Evolutionary conservation across 2,329 filamentous ascomycete genomes (phyloP), one percentile per base, ranked within the genome.

Genomic region (Botrytis deweyae): DNA sequence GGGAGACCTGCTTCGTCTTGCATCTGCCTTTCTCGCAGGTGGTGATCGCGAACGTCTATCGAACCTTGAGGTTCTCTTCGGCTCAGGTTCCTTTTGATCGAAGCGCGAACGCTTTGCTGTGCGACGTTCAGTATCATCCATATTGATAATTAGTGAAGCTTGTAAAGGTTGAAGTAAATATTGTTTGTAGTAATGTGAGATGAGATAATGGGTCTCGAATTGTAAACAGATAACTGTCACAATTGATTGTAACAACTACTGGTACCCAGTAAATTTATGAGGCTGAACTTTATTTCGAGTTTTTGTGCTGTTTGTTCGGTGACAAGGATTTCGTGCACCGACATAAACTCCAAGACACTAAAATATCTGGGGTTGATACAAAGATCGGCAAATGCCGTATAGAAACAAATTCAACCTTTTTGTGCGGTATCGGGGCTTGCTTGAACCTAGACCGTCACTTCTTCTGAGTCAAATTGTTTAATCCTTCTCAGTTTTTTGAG

Each of bases 31-130:
- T 80, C 89, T 88, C 40, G 87, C 83, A 74, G 84, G 83, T 36
- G 94, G 94, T 46, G 94, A 97, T 77, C 94, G 92, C 74, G 96
- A 98, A 79, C 96, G 92, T 79, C 95, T 90, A 84, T 98, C 95
- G 83, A 97, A 98, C 81, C 95, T 90, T 68, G 94, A 97, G 62
- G 88, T 81, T 78, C 90, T 88, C 80, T 91, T 91, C 73, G 92
- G 90, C 80, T 96, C 93, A 9, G 93, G 90, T 82, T 95, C 93
- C 65, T 91, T 96, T 83, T 97, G 93, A 82, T 98, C 95, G 84
- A 98, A 98, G 83, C 95, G 94, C 81, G 94, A 97, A 76, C 94
- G 92, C 86, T 97, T 97, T 75, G 87, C 85, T 75, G 86, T 86
- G 76, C 90, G 89, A 81, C 91, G 89, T 78, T 95, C 92, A 76